Base-by-base conservation (phyloP, 257 asterid genomes). In the Gentiana dahurica region DNA sequence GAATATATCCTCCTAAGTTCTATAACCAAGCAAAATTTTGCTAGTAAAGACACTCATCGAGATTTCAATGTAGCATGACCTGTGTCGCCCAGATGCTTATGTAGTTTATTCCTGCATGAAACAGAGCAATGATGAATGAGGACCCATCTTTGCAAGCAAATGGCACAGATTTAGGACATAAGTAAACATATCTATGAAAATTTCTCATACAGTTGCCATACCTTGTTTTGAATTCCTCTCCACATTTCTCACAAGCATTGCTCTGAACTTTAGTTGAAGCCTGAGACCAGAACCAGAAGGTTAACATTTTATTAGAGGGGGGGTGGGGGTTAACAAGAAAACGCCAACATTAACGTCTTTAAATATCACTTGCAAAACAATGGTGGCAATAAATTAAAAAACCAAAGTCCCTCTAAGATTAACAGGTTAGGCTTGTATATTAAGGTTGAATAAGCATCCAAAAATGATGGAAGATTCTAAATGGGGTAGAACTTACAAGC, bases 211-310 rank as follows among this genome's bases (percentile, higher is more conserved):
- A 24, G 24, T 24, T 24, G 24, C 6, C 46, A 41, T 68, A 85
- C 98, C 87, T 85, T 34, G 98, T 68, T 65, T 79, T 85, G 57
- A 91, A 91, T 61, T 91, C 81, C 49, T 73, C 81, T 38, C 94
- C 94, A 62, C 98, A 91, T 71, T 74, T 85, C 53, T 85, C 95
- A 60, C 98, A 91, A 34, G 8, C 34, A 68, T 71, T 74, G 59
- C 81, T 73, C 12, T 80, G 61, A 55, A n/a, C 71, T 68, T 64
- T 77, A 33, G 24, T 24, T 24, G 78, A 65, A 13, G 32, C 87
- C 96, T 90, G 62, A 34, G 65, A 54, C 41, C 38, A 37, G 34
- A 58, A 56, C 46, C 15, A 12, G 24, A 58, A 39, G 13, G 11
- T 6, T 5, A 62, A 37, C 7, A 69, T 7, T 4, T 53, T 54